A percentile compares a stretch with the other conserved stretches of the same genome.
Conservation (phyloP, 352 stramenopile species). For the Aphanomyces astaci region DNA sequence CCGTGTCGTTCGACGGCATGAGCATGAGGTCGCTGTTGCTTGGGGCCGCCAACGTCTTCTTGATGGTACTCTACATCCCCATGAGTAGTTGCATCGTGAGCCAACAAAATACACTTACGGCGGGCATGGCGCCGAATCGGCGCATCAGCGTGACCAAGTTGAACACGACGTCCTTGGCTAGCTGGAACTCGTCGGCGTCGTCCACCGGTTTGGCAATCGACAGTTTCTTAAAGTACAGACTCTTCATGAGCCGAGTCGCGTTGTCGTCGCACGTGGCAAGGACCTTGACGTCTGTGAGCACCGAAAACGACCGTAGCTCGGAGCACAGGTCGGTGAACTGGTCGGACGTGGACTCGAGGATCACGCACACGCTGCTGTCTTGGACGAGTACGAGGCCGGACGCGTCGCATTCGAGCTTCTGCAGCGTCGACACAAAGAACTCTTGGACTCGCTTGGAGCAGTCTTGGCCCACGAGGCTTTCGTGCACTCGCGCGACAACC, state of each 20-base stretch:
- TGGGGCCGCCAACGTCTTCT: conserved; percentile 4
- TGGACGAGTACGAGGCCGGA: conserved; percentile 51
- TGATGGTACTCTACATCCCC: not conserved
- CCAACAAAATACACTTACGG: conserved; percentile 25
- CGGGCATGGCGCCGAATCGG: conserved; percentile 17
- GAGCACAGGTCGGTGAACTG: conserved; percentile 43
- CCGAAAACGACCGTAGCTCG: conserved; percentile 31
- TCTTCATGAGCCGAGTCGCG: conserved; percentile 40
- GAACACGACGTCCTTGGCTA: not conserved
- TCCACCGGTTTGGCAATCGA: conserved; percentile 26
- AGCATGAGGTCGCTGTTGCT: conserved; percentile 54
- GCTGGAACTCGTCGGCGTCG: not conserved
- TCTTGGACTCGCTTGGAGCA: conserved; percentile 53
- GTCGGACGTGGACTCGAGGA: conserved; percentile 51
- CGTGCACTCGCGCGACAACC: not conserved
- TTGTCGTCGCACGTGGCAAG: conserved; percentile 58
- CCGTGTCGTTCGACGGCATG: conserved; percentile 44
- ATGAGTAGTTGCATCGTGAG: not conserved
- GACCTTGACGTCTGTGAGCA: conserved; percentile 46
- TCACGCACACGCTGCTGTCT: conserved; percentile 42
- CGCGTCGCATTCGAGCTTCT: conserved; percentile 46
- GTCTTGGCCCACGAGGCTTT: conserved; percentile 39
- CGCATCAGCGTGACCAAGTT: conserved; percentile 3
- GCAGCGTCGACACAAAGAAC: conserved; percentile 50
- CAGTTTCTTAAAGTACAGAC: conserved; percentile 62